A percentile compares a stretch with the other conserved stretches of the same genome.
These are phyloP conservation scores for Alternaria incomplexa DNA, from an alignment of 2,329 filamentous ascomycete species.

Conservation along the genomic window DNA sequence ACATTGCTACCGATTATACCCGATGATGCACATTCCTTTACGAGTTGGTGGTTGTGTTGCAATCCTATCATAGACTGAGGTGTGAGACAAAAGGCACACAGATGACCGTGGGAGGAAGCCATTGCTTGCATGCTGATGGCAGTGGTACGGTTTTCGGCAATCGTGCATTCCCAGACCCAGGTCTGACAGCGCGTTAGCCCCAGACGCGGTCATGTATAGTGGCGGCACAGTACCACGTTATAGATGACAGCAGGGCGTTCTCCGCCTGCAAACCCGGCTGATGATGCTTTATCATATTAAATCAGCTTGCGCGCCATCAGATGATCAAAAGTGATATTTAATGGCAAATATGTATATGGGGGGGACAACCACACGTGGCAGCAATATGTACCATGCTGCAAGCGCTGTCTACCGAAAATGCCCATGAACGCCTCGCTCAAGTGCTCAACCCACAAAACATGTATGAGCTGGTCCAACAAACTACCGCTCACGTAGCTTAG, in stretches of 20 bases:
- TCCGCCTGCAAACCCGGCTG: neutral
- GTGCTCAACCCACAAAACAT: neutral
- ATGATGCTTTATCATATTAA: neutral
- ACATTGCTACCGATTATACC: neutral
- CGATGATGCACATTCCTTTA: constrained; percentile 2
- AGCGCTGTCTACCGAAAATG: neutral
- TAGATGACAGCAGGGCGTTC: neutral
- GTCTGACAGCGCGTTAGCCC: neutral
- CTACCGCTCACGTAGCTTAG: neutral
- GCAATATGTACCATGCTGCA: constrained; percentile 2
- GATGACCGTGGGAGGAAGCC: neutral
- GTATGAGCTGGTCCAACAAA: neutral
- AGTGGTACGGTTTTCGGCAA: constrained; percentile 4
- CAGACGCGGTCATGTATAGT: neutral
- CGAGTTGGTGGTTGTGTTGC: neutral
- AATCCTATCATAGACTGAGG: neutral
- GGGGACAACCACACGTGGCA: neutral
- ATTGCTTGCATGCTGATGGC: constrained; percentile 10
- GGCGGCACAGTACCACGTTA: neutral
- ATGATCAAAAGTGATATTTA: neutral
- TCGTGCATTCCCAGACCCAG: constrained; percentile 1
- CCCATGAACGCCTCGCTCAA: constrained; percentile 12
- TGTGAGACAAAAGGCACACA: constrained; percentile 1
- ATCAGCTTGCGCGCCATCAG: neutral
- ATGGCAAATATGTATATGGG: neutral